These are phyloP conservation scores for Apiospora arundinis DNA, from an alignment of 2,329 filamentous ascomycete species.

Conservation along the genomic window DNA sequence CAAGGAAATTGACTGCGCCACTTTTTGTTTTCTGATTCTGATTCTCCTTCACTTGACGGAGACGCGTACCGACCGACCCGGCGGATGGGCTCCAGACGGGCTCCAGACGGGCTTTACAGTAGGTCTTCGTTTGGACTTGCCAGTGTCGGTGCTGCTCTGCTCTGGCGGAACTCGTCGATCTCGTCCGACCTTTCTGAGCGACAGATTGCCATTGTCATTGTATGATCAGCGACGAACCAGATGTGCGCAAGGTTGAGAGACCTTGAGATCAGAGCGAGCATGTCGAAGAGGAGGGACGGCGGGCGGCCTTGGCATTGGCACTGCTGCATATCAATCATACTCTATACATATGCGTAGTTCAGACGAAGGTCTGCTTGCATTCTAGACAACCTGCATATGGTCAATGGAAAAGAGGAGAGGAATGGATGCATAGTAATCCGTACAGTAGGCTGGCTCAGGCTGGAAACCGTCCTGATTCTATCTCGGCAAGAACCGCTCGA, in stretches of 20 bases:
- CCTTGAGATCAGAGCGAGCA: conserved; percentile 1
- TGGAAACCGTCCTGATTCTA: too few relatives aligned
- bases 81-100: not conserved
- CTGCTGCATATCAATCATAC: not conserved
- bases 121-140: not conserved
- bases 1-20: not conserved
- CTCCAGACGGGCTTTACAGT: too few relatives aligned
- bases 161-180: not conserved
- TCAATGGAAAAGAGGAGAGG: too few relatives aligned
- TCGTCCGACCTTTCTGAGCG: not conserved
- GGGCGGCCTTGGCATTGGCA: not conserved
- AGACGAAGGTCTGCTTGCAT: not conserved
- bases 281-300: not conserved
- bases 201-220: not conserved
- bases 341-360: not conserved
- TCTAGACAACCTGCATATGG: not conserved
- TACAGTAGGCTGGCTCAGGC: too few relatives aligned
- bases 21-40: conserved; percentile 2
- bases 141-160: not conserved
- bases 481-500: not conserved
- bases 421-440: too few relatives aligned
- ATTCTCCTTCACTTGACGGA: not conserved
- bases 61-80: not conserved
- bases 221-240: not conserved
- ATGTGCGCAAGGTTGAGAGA: not conserved